A percentile compares a stretch with the other conserved stretches of the same genome.
These are phyloP conservation scores for Colletotrichum graminicola DNA, from an alignment of 2,329 filamentous ascomycete species.

Conservation along the genomic window DNA sequence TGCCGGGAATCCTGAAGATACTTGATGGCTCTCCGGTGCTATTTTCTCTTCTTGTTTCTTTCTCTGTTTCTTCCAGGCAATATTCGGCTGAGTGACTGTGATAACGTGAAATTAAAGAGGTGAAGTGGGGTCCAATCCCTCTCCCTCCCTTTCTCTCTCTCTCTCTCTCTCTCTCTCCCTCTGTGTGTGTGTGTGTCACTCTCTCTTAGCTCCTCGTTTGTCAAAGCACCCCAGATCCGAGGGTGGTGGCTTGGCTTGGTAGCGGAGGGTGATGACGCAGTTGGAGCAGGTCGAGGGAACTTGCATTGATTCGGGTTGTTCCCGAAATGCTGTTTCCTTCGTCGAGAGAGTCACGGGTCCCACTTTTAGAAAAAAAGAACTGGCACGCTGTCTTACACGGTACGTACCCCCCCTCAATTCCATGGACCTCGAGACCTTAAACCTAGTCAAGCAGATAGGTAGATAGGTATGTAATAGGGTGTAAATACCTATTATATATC, in stretches of 20 bases:
- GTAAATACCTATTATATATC: background rate
- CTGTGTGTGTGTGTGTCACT: background rate
- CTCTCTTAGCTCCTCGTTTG: background rate
- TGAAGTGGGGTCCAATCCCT: background rate
- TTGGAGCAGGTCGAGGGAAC: background rate
- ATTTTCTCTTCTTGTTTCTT: background rate
- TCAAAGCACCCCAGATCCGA: conserved; percentile 1
- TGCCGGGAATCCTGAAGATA: background rate
- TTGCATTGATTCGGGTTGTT: background rate
- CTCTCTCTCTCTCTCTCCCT: background rate
- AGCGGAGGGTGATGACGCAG: conserved; percentile 18
- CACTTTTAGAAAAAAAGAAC: background rate
- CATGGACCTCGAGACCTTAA: background rate
- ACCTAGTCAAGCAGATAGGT: background rate
- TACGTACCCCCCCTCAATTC: background rate
- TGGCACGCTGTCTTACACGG: no score
- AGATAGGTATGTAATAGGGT: no score
- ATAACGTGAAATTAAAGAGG: background rate
- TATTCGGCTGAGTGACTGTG: background rate
- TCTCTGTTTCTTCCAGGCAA: background rate
- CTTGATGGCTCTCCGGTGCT: background rate
- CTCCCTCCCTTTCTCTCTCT: background rate
- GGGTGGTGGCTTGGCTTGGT: background rate
- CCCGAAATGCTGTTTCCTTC: conserved; percentile 8
- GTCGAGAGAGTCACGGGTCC: background rate